Base-by-base conservation (phyloP, 169 alveolate genomes). In the Babesia ovata region DNA sequence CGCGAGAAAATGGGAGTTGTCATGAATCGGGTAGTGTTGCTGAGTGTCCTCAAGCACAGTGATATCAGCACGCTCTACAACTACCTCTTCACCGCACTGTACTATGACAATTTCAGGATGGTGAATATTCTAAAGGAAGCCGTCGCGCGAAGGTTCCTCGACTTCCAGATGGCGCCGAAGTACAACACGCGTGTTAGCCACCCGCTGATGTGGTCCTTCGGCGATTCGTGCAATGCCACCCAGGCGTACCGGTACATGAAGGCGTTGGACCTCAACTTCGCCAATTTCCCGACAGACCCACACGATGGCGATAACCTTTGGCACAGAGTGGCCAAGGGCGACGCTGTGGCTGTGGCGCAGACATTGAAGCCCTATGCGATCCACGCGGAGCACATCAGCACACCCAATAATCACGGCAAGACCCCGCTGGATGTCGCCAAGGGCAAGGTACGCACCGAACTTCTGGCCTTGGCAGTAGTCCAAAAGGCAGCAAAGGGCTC, bases 401-500 rank as follows among this genome's bases (percentile, higher is more conserved):
- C 29, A 16, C 67, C 66, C 54, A 83, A 89, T 54, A 62, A 52
- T 33, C 79, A 60, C 16, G 61, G 76, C 39, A 76, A 81, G 56
- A 81, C 94, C 3, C 94, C 94, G 12, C 74, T 89, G 24, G 89
- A 85, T 24, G 66, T 86, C 62, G 28, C 86, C 45, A 70, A 66
- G 24, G 87, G 75, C 39, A 77, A 45, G 12, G 53, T 86, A 22
- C 77, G 70, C 53, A 63, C 49, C 39, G 94, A 89, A 49, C 63
- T 89, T 44, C 62, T 81, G 50, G 57, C 71, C n/a, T 70, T 71
- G 13, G 71, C 75, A 45, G 81, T 89, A 9, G 76, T 89, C 49
- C 86, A 89, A 36, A 54, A 85, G 26, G 94, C 94, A 0, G 58
- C 90, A 0, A 81, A 89, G 42, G 94, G 94, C 21, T 86, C 94